Evolutionary conservation across 306 rosid species (phyloP), one percentile per base, ranked within the genome.

Genomic region (Trichosanthes truncata): DNA sequence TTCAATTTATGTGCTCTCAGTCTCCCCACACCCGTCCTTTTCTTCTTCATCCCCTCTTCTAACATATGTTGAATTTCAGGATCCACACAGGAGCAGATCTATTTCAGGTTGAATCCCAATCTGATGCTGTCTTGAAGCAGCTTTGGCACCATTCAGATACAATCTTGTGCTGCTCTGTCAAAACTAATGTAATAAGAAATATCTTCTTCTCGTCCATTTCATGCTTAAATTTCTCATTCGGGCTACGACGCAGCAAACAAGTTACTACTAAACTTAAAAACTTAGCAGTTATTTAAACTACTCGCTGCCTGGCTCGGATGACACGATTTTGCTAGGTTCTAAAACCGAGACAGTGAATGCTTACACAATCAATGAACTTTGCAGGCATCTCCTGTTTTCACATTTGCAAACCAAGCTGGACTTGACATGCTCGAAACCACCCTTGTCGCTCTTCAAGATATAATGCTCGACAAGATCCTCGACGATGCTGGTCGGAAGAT

Each of bases 391-490:
- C 97, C 99, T 0, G 89, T 91, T 17, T 95, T 95, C 88, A 93
- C 93, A 78, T 95, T 95, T 82, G 92, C 97, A 20, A 95, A 95
- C 84, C 97, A 93, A 78, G 97, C 99, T 10, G 99, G 99, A 4
- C 93, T 95, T 1, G 97, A 95, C 89, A 91, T 95, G 97, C 97
- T 95, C 3, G 99, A 95, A 84, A 95, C 99, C 8, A 95, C 97
- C 78, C 89, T 95, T 0, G 92, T 95, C 5, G 91, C 99, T 52
- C 97, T 95, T 76, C 97, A 95, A 85, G 99, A 95, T 69, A 93
- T 93, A 73, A 89, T 87, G 91, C 97, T 95, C 0, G 99, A 95
- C 85, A 95, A 89, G 89, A 91, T 95, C 74, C 91, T 95, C 1
- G 97, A 95, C 36, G 97, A 95, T 46, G 85, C 91, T 74, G 97